phyloP scores from a whole-genome alignment of 768 basidiomycete species.

The Xerocomellus intermedius region DNA sequence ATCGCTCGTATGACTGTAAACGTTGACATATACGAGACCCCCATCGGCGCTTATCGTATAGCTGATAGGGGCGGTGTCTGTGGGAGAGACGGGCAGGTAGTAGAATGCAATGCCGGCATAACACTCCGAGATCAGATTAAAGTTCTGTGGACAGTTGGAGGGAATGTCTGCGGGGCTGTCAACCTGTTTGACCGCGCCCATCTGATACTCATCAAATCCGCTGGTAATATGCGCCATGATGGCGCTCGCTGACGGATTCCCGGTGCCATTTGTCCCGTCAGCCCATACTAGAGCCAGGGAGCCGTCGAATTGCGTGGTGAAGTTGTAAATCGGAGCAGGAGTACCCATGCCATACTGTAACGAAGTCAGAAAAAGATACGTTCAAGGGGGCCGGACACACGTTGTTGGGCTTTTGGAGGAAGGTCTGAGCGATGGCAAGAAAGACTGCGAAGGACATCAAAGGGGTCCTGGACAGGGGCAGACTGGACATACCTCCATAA shows the following conservation, averaged over 20 bases:
- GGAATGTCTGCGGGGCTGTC: slow-evolving; percentile 49
- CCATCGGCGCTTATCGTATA: slow-evolving; percentile 72
- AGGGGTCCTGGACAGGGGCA: background rate
- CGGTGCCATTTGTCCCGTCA: slow-evolving; percentile 58
- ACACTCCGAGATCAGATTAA: slow-evolving; percentile 66
- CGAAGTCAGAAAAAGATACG: background rate
- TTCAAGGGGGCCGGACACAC: slow-evolving; percentile 35
- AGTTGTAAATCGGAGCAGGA: slow-evolving; percentile 46
- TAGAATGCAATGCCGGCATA: slow-evolving; percentile 67
- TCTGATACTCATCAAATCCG: slow-evolving; percentile 49
- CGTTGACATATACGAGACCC: slow-evolving; percentile 64
- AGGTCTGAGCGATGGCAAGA: slow-evolving; percentile 60
- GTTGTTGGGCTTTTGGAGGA: slow-evolving; percentile 56
- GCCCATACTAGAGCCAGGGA: slow-evolving; percentile 62
- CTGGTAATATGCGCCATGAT: slow-evolving; percentile 62
- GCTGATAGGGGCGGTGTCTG: slow-evolving; percentile 42
- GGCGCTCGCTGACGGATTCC: slow-evolving; percentile 51
- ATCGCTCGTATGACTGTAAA: slow-evolving; percentile 62
- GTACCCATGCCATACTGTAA: slow-evolving; percentile 62
- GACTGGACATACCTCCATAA: slow-evolving; percentile 43
- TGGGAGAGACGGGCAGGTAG: slow-evolving; percentile 44
- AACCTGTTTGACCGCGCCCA: slow-evolving; percentile 48
- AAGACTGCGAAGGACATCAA: slow-evolving; percentile 38
- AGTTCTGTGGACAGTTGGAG: slow-evolving; percentile 67
- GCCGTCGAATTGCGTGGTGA: slow-evolving; percentile 52